phyloP scores from a whole-genome alignment of 2,329 filamentous ascomycete genomes.

The Bipolaris oryzae region DNA sequence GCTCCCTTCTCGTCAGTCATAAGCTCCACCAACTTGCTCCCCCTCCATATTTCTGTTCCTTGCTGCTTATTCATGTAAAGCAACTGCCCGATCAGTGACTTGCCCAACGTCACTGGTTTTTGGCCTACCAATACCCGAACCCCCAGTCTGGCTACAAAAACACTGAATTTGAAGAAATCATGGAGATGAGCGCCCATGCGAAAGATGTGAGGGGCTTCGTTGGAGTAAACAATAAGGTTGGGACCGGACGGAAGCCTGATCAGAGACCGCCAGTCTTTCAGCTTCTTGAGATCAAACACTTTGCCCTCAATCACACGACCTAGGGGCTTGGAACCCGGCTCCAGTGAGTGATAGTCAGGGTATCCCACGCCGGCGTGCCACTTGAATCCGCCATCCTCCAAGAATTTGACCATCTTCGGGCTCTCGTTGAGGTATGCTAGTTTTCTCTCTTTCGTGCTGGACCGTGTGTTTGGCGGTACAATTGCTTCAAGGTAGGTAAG shows the following conservation, averaged over 20 bases:
- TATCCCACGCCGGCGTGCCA: not conserved
- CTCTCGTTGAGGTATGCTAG: not conserved
- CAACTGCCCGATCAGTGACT: not conserved
- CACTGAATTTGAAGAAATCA: too few relatives aligned
- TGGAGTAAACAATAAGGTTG: too few relatives aligned
- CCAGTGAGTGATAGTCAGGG: not conserved
- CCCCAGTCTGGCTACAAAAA: not conserved
- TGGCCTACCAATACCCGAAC: not conserved
- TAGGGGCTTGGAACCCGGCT: not conserved
- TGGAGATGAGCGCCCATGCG: too few relatives aligned
- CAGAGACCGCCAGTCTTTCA: not conserved
- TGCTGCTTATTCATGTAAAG: not conserved
- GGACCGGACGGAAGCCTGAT: not conserved
- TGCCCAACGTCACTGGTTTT: not conserved
- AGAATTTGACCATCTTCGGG: not conserved
- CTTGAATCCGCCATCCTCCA: not conserved
- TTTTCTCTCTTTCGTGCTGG: not conserved
- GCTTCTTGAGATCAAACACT: not conserved
- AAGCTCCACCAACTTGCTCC: too few relatives aligned
- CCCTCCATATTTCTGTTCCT: not conserved
- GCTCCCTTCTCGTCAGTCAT: too few relatives aligned
- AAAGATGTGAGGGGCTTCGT: too few relatives aligned
- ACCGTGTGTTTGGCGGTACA: not conserved
- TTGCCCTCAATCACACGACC: not conserved
- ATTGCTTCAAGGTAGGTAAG: not conserved